A percentile compares a stretch with the other conserved stretches of the same genome.
Conservation (phyloP, 352 stramenopile genomes). For the Paralagenidium karlingii region DNA sequence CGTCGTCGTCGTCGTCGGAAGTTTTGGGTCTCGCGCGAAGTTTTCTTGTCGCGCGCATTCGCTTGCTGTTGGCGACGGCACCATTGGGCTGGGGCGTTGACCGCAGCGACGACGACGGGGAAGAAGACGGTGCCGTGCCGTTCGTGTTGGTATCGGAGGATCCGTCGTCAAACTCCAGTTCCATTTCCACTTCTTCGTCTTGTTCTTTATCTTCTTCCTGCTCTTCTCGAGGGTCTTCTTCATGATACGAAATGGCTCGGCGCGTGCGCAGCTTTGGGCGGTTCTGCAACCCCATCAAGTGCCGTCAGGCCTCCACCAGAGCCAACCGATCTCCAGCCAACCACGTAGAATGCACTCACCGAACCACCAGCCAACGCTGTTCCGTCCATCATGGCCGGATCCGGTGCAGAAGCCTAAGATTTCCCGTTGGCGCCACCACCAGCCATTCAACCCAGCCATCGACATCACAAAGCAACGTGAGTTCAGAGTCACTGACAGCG, state of each 20-base stretch:
- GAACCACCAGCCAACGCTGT: too few species aligned
- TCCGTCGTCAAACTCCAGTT: conserved; percentile 6
- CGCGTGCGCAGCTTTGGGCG: conserved; percentile 15
- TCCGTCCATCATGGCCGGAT: too few species aligned
- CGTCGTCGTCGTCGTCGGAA: conserved; percentile 2
- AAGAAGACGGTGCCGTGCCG: conserved; percentile 2
- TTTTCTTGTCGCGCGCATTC: conserved; percentile 2
- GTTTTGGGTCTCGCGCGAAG: too few species aligned
- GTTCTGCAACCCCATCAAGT: too few species aligned
- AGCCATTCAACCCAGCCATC: too few species aligned
- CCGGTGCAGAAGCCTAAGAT: too few species aligned
- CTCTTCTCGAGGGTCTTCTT: conserved; percentile 20
- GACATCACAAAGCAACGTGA: too few species aligned
- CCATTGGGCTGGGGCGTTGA: conserved; percentile 1
- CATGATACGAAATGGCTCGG: conserved; percentile 1
- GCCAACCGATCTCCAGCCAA: too few species aligned
- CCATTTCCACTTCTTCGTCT: conserved; percentile 7
- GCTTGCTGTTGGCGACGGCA: conserved; percentile 1
- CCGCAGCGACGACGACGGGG: conserved; percentile 5
- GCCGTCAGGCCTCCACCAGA: too few species aligned
- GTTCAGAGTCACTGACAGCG: too few species aligned
- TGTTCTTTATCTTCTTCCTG: conserved; percentile 18
- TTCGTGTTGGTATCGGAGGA: background rate
- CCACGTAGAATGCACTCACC: too few species aligned
- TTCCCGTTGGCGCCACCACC: too few species aligned